phyloP scores from a whole-genome alignment of 208 protist genomes.

The Leishmania martiniquensis region DNA sequence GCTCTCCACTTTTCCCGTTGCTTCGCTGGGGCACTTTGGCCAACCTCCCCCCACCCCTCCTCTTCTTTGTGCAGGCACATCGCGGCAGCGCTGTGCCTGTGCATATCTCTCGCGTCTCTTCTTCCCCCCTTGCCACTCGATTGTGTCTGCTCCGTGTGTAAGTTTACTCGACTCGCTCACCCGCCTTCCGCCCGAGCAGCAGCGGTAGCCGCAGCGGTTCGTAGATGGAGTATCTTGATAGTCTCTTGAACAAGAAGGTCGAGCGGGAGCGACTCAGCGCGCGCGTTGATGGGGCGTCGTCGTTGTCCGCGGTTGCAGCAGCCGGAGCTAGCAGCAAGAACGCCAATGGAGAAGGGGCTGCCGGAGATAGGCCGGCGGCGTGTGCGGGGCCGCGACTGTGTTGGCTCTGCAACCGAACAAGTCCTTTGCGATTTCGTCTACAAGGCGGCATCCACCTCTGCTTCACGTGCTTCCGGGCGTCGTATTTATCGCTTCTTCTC shows the following conservation, averaged over 20 bases:
- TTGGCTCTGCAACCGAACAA: conserved; percentile 61
- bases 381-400: conserved; percentile 25
- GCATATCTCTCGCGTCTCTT: not conserved
- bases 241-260: conserved; percentile 42
- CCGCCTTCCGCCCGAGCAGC: not conserved
- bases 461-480: conserved; percentile 69
- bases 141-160: not conserved
- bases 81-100: not conserved
- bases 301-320: not conserved
- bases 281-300: not conserved
- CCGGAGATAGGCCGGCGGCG: conserved; percentile 1
- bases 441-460: conserved; percentile 55
- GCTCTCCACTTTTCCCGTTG: not conserved
- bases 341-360: not conserved
- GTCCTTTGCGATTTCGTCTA: conserved; percentile 43
- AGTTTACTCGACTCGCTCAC: not conserved
- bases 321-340: not conserved
- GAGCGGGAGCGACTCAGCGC: conserved; percentile 36
- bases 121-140: not conserved
- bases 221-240: conserved; percentile 33
- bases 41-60: not conserved
- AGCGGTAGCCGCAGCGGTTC: not conserved
- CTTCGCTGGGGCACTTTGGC: not conserved
- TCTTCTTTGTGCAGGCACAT: conserved; percentile 1
- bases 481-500: conserved; percentile 50